Evolutionary conservation across 495 filamentous ascomycete species (phyloP).

Genomic region (Neurospora sp.): DNA sequence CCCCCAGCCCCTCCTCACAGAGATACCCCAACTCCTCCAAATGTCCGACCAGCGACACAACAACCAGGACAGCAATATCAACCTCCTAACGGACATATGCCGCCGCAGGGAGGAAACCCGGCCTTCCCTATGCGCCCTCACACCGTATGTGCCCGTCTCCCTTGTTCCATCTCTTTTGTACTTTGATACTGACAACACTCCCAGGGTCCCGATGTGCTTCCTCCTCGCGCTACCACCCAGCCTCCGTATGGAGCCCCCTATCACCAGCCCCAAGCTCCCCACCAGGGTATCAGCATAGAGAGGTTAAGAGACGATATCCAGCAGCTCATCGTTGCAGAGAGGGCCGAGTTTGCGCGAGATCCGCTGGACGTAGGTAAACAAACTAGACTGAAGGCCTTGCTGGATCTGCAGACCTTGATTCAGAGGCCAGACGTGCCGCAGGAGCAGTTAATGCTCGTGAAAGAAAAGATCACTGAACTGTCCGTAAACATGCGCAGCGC

Average conservation of each 20-base stretch:
- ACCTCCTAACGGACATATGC: slow-evolving; percentile 12
- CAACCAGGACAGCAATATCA: slow-evolving; percentile 18
- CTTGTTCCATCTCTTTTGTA: not conserved
- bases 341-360: slow-evolving; percentile 60
- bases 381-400: slow-evolving; percentile 69
- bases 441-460: slow-evolving; percentile 69
- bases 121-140: slow-evolving; percentile 16
- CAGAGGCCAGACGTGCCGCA: slow-evolving; percentile 66
- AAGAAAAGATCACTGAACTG: slow-evolving; percentile 67
- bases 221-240: slow-evolving; percentile 27
- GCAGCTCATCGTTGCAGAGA: slow-evolving; percentile 57
- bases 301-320: slow-evolving; percentile 74
- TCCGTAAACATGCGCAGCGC: slow-evolving; percentile 40
- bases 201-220: slow-evolving; percentile 15
- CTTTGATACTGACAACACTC: slow-evolving; percentile 6
- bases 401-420: slow-evolving; percentile 77
- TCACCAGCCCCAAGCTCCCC: slow-evolving; percentile 21
- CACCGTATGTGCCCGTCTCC: slow-evolving; percentile 11
- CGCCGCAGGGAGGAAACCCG: slow-evolving; percentile 7
- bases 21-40: slow-evolving; percentile 62
- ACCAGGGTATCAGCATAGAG: slow-evolving; percentile 49
- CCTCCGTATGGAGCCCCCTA: slow-evolving; percentile 15
- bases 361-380: slow-evolving; percentile 63
- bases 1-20: slow-evolving; percentile 46
- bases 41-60: slow-evolving; percentile 20